These are phyloP conservation scores for Arabidopsis suecica DNA, from an alignment of 345 rosid species.

Conservation along the genomic window DNA sequence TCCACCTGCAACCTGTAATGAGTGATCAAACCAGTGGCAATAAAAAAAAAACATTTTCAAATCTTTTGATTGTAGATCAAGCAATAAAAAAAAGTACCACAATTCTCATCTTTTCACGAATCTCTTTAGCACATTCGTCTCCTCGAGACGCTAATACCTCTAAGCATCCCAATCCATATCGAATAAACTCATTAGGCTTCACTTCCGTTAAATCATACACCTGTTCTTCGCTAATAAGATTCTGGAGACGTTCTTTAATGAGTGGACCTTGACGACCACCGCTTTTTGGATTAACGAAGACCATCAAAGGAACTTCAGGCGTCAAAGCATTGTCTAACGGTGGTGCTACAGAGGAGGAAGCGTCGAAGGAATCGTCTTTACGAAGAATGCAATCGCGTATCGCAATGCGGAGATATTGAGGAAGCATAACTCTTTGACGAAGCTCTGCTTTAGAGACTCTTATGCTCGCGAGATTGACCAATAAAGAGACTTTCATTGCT, in stretches of 20 bases:
- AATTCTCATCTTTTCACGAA: conserved; percentile 75
- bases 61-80: not conserved
- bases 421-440: conserved; percentile 59
- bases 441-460: conserved; percentile 76
- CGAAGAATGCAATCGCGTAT: conserved; percentile 61
- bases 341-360: conserved; percentile 23
- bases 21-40: conserved; percentile 32
- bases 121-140: conserved; percentile 78
- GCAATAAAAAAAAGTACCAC: conserved; percentile 57
- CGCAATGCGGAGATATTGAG: conserved; percentile 73
- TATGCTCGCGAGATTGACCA: conserved; percentile 70
- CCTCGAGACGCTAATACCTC: conserved; percentile 79
- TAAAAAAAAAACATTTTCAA: not conserved
- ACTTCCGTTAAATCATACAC: conserved; percentile 84
- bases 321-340: conserved; percentile 9
- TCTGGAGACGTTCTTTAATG: conserved; percentile 70
- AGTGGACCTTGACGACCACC: conserved; percentile 87
- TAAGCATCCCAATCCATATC: conserved; percentile 78
- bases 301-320: conserved; percentile 79
- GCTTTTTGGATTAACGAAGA: conserved; percentile 79
- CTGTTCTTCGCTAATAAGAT: conserved; percentile 82
- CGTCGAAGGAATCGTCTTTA: conserved; percentile 51
- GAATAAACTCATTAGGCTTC: conserved; percentile 80
- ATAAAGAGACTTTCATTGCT: conserved; percentile 63
- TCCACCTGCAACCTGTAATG: conserved; percentile 95